Conservation (phyloP, 2,329 filamentous ascomycete genomes). For the Penicillium freii region DNA sequence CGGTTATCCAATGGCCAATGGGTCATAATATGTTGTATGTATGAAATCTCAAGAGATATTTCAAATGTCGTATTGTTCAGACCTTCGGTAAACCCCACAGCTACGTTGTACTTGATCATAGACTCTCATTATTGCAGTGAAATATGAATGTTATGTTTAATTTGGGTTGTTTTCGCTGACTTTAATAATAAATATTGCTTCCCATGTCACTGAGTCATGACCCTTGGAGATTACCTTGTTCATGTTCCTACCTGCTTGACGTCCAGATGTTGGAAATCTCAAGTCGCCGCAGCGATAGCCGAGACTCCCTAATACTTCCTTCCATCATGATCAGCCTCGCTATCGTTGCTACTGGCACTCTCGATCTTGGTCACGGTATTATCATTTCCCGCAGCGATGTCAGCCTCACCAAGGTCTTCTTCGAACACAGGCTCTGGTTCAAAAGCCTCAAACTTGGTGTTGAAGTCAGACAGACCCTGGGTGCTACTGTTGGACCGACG, state of each 20-base stretch:
- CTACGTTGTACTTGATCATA: neutral
- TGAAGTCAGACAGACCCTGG: conserved; percentile 73
- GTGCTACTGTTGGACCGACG: conserved; percentile 90
- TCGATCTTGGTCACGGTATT: conserved; percentile 22
- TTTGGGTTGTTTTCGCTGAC: neutral
- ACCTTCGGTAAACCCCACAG: neutral
- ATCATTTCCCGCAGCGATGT: conserved; percentile 40
- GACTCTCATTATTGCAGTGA: neutral
- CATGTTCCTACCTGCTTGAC: neutral
- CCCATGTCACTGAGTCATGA: neutral
- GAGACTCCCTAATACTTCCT: conserved; percentile 8
- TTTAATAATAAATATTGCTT: neutral
- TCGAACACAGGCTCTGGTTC: conserved; percentile 91
- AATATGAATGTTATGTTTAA: neutral
- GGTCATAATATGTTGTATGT: conserved; percentile 9
- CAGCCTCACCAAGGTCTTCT: conserved; percentile 66
- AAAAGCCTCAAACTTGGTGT: conserved; percentile 93
- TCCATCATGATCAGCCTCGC: conserved; percentile 20
- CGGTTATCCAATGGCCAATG: conserved; percentile 2
- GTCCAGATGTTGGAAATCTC: neutral
- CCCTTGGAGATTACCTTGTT: neutral
- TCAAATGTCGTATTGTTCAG: neutral
- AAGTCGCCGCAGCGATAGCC: neutral
- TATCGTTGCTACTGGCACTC: conserved; percentile 48
- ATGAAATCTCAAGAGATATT: conserved; percentile 2